Evolutionary conservation across 345 rosid genomes (phyloP), one percentile per base, ranked within the genome.

Genomic region (Acer campestre): DNA sequence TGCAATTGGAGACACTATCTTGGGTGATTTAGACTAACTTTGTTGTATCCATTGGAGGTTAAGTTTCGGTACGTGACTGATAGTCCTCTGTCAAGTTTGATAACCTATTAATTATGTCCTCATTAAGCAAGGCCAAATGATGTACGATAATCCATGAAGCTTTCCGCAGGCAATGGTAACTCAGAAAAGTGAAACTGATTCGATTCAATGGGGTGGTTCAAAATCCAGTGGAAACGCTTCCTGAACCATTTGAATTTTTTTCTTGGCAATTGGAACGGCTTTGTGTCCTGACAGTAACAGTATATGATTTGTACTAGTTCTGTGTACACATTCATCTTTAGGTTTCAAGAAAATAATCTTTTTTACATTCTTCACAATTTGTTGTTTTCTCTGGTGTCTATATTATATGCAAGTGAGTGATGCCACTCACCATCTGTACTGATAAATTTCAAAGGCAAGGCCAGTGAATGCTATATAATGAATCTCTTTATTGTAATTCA

Each of bases 331-430:
- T 48, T 75, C 63, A 40, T 17, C 7, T 1, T 5, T 31, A 22
- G 56, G 40, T 23, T 58, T 20, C 10, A 62, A 46, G 62, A 64
- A 29, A 22, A 16, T 20, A 18, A 25, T 38, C 16, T 23, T 31
- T 65, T 10, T 49, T 1, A 18, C 7, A 29, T 1, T 20, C 16
- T 46, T 27, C 25, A 69, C 51, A 22, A 11, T 56, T 71, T 71
- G 29, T 44, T 75, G 46, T 10, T 75, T 49, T 29, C 44, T 64
- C 31, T 71, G 46, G 61, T 18, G 62, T 69, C 70, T 48, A 63
- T 23, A 31, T 18, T 53, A 18, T 38, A 35, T 9, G 42, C 63
- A 35, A 35, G 38, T 35, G 38, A 49, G 68, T 6, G 38, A 25
- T 40, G 67, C 53, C 49, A 38, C 40, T 66, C 10, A 31, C 20